phyloP scores from a whole-genome alignment of 768 basidiomycete genomes.

The Lactifluus echinatus region DNA sequence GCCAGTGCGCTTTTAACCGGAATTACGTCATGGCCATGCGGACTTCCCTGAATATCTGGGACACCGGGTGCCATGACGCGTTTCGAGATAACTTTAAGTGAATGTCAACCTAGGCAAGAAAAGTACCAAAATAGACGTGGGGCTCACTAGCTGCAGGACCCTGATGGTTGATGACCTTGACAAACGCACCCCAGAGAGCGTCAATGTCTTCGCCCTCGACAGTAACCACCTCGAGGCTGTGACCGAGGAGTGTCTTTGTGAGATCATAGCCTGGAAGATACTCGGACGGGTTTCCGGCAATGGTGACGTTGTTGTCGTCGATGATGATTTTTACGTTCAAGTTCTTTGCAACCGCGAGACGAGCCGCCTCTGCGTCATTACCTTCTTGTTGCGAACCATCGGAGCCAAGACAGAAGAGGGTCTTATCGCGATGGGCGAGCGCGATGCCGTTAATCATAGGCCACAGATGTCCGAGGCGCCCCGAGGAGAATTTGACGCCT shows the following conservation, averaged over 20 bases:
- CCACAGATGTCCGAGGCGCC: constrained; percentile 91
- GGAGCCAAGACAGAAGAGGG: constrained; percentile 76
- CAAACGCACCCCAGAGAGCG: constrained; percentile 60
- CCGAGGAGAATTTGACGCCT: constrained; percentile 90
- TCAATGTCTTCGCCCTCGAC: constrained; percentile 77
- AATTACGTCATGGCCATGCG: constrained; percentile 81
- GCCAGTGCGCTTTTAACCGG: constrained; percentile 72
- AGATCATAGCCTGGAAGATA: constrained; percentile 77
- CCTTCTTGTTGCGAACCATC: constrained; percentile 91
- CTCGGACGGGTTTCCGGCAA: constrained; percentile 83
- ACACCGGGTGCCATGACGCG: constrained; percentile 39
- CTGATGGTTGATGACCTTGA: constrained; percentile 44
- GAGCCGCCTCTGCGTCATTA: constrained; percentile 83
- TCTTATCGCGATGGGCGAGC: constrained; percentile 67
- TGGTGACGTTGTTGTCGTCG: constrained; percentile 89
- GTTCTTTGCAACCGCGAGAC: constrained; percentile 74
- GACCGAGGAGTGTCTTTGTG: constrained; percentile 64
- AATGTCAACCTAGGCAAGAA: background rate
- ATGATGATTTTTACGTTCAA: constrained; percentile 82
- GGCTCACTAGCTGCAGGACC: constrained; percentile 70
- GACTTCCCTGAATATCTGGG: constrained; percentile 66
- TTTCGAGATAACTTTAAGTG: constrained; percentile 52
- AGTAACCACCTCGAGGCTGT: constrained; percentile 68
- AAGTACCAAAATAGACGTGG: background rate
- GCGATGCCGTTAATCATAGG: constrained; percentile 80